A percentile compares a stretch with the other conserved stretches of the same genome.
These are phyloP conservation scores for Sarocladium kiliense DNA, from an alignment of 2,329 filamentous ascomycete genomes.

Conservation along the genomic window DNA sequence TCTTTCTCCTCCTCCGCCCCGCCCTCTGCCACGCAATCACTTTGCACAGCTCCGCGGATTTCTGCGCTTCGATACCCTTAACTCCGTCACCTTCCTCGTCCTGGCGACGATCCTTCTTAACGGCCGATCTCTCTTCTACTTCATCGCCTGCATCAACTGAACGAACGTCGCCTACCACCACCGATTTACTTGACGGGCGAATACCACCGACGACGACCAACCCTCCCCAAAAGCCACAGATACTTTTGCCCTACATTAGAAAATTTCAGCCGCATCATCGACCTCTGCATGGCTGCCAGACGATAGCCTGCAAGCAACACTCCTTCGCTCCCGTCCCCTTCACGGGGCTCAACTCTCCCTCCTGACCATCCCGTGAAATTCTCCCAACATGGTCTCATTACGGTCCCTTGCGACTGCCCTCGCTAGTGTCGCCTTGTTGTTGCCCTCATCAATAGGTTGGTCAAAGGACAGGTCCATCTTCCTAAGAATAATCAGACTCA, in stretches of 20 bases:
- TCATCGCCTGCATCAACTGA: neutral
- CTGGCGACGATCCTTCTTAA: slow-evolving; percentile 1
- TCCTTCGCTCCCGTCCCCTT: neutral
- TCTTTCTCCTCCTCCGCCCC: neutral
- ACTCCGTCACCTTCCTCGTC: slow-evolving; percentile 5
- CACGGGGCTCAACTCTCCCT: slow-evolving; percentile 7
- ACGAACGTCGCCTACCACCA: neutral
- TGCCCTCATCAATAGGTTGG: slow-evolving; percentile 27
- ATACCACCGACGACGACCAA: neutral
- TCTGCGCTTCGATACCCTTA: neutral
- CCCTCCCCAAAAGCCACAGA: neutral
- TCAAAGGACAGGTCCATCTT: neutral
- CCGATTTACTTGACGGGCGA: neutral
- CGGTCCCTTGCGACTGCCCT: slow-evolving; percentile 25
- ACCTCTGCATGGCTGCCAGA: slow-evolving; percentile 1
- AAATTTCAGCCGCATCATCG: neutral
- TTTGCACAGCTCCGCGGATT: neutral
- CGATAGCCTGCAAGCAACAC: neutral
- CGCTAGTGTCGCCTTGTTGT: slow-evolving; percentile 23
- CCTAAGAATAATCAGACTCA: slow-evolving; percentile 15
- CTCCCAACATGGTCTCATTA: slow-evolving; percentile 26
- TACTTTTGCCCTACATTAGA: neutral
- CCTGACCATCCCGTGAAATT: neutral
- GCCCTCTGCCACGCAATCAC: slow-evolving; percentile 1
- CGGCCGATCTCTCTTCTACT: neutral